A percentile compares a stretch with the other conserved stretches of the same genome.
phyloP scores from a whole-genome alignment of 306 rosid species.

The Quercus agrifolia region DNA sequence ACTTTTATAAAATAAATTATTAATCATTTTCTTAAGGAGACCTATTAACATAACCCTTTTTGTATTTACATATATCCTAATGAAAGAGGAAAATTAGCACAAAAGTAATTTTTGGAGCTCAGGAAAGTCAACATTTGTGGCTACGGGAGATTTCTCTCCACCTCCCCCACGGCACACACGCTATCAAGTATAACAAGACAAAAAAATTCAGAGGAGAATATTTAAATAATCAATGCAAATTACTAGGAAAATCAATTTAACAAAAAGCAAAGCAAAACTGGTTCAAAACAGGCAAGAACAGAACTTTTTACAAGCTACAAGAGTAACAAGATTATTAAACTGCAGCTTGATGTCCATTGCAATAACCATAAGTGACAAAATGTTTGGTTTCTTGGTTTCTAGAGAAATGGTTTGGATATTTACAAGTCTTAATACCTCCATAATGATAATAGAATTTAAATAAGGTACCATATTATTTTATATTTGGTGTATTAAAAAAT shows the following conservation, averaged over 20 bases:
- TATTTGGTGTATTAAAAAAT: too few species aligned
- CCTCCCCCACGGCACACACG: too few species aligned
- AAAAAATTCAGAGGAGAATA: background rate
- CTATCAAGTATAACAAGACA: background rate
- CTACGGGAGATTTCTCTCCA: too few species aligned
- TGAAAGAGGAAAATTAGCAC: too few species aligned
- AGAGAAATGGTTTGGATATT: too few species aligned
- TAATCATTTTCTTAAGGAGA: fast-evolving
- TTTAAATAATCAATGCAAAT: background rate
- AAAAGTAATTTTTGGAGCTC: too few species aligned
- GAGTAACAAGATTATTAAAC: background rate
- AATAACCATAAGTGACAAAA: background rate
- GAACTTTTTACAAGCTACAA: background rate
- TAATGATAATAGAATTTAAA: too few species aligned
- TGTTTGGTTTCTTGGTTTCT: too few species aligned
- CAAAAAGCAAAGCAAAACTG: background rate
- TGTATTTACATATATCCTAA: too few species aligned
- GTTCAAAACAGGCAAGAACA: background rate
- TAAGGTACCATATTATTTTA: too few species aligned
- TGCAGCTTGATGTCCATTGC: background rate
- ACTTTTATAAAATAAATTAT: fast-evolving
- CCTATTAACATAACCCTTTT: too few species aligned
- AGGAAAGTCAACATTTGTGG: too few species aligned
- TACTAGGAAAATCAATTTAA: background rate
- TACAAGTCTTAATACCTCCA: background rate